Base-by-base conservation (phyloP, 257 asterid genomes). In the Ocimum tenuiflorum region DNA sequence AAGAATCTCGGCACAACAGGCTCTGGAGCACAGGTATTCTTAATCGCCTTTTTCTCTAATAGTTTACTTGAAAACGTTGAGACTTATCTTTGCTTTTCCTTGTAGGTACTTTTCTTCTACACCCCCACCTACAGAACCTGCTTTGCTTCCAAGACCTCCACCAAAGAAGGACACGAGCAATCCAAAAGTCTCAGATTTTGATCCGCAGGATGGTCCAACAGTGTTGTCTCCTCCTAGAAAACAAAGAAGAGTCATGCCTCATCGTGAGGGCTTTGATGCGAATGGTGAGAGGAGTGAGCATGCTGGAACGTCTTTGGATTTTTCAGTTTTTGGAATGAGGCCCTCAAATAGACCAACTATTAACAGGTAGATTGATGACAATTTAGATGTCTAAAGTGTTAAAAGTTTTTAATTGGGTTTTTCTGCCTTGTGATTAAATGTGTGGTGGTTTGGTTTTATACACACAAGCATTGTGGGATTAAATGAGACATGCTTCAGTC, bases 221-320 rank as follows among this genome's bases (percentile, higher is more conserved):
- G 94, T 92, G 22, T 76, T 90, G 75, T 94, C 99, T 69, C 99
- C 99, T 63, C 99, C 95, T 57, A 86, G 97, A 78, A 94, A 90
- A 86, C 82, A 84, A 41, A 86, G 97, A 79, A 87, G 97, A 74
- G 96, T 94, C 75, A 90, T 86, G 95, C 90, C 96, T 39, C 74
- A 82, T 15, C 96, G 90, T 23, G 96, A 89, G 77, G 94, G 89
- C 52, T 73, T 85, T 68, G 96, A 87, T 73, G 68, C 78, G 62
- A 84, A 83, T 79, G 86, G 83, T 45, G 96, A 85, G 76, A 91
- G 77, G 78, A 82, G 87, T 77, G 95, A 77, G 66, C 85, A 75
- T 27, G 91, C 81, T 58, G 92, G 94, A 33, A 94, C 82, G 95
- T 90, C 99, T 59, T 76, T 94, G 71, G 99, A 94, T 75, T 94